phyloP scores from a whole-genome alignment of 179 eudicot species.

The Spergularia azorica region DNA sequence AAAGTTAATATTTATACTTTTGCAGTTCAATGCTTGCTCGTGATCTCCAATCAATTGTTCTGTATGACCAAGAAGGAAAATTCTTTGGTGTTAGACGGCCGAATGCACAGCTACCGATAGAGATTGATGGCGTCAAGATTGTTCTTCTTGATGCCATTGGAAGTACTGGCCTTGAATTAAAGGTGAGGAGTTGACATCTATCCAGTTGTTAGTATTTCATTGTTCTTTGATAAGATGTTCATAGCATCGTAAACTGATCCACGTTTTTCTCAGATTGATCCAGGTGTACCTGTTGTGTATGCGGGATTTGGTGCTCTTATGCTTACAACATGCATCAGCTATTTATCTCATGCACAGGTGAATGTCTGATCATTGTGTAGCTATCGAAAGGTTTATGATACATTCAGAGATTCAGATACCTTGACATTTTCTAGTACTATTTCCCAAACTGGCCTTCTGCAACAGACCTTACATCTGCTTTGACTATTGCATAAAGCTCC shows the following conservation, averaged over 20 bases:
- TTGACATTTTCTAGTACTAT: neutral
- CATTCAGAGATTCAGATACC: neutral
- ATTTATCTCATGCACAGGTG: slow-evolving; percentile 92
- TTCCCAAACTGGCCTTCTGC: neutral
- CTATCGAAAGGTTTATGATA: neutral
- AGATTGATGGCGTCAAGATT: slow-evolving; percentile 79
- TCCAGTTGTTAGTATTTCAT: neutral
- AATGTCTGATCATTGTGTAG: slow-evolving; percentile 11
- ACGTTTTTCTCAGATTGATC: slow-evolving; percentile 65
- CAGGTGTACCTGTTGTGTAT: slow-evolving; percentile 96
- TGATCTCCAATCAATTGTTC: slow-evolving; percentile 88
- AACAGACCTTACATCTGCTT: neutral
- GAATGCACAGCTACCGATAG: slow-evolving; percentile 88
- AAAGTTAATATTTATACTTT: slow-evolving; percentile 3
- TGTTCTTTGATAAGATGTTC: neutral
- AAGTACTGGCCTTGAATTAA: slow-evolving; percentile 88
- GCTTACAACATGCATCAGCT: slow-evolving; percentile 98
- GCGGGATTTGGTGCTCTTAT: slow-evolving; percentile 95
- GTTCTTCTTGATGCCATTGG: slow-evolving; percentile 89
- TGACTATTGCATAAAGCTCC: neutral
- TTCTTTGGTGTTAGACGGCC: slow-evolving; percentile 92
- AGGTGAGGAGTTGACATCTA: slow-evolving; percentile 43
- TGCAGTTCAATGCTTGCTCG: slow-evolving; percentile 98
- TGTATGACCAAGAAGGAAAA: slow-evolving; percentile 93
- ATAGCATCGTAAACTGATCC: slow-evolving; percentile 9